Evolutionary conservation across 192 early-diverging fungal genomes (phyloP), one percentile per base, ranked within the genome.

Genomic region (Tieghemiomyces parasiticus): DNA sequence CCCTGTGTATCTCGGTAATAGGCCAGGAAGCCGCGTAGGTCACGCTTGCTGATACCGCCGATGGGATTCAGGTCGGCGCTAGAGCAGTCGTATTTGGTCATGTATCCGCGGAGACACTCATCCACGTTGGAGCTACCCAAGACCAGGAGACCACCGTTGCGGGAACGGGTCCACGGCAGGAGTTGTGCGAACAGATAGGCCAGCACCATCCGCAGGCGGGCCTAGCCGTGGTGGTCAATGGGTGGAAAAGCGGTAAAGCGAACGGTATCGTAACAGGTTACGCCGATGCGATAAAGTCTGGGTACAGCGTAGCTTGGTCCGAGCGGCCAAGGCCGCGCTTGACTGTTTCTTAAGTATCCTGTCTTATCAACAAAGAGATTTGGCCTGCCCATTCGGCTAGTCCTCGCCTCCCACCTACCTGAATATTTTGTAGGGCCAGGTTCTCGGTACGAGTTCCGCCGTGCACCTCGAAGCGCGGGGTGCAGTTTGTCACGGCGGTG

Each of bases 81-180:
- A 1, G 91, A 92, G 62, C 95, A 97, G 66, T 99, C 95, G 68
- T 99, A 99, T 63, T 99, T 99, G 46, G 95, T 99, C 34, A 99
- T 81, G 59, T 99, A 99, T 1, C 95, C 95, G 35, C 95, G 80
- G 49, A 99, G 70, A 32, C 87, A 85, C 77, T 99, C 95, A 69
- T 99, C 95, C 0, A 97, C 94, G 61, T 99, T 99, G n/a, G 93
- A 83, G 61, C 88, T 91, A 32, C 92, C 94, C 58, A 99, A 74
- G 0, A 99, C 95, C 38, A 99, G 79, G 59, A 99, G 68, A 4
- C 83, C 78, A 0, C 81, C 85, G n/a, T 53, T 58, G 0, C 67
- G 61, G 24, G 78, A 78, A 32, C 89, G 81, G 19, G 73, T 77
- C 95, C 95, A 99, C 6, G 89, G 86, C n/a, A 99, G 72, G 16